A percentile compares a stretch with the other conserved stretches of the same genome.
These are phyloP conservation scores for Spathaspora girioi DNA, from an alignment of 805 yeast genomes.

Conservation along the genomic window DNA sequence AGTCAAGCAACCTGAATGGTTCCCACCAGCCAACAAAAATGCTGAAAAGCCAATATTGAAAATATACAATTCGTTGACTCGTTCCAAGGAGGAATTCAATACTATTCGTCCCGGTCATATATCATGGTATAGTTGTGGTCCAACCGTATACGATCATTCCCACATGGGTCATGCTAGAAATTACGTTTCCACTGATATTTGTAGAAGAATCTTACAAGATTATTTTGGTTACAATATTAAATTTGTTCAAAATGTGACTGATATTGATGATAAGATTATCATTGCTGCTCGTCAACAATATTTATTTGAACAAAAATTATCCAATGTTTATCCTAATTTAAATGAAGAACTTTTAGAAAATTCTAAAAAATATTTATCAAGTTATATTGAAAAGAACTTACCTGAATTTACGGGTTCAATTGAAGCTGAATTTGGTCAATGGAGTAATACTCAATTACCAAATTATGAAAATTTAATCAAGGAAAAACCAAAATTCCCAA, in stretches of 20 bases:
- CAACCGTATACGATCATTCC: conserved; percentile 92
- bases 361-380: conserved; percentile 41
- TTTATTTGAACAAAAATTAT: conserved; percentile 61
- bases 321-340: conserved; percentile 22
- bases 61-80: conserved; percentile 79
- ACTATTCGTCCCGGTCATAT: conserved; percentile 64
- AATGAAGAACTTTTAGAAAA: conserved; percentile 33
- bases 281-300: conserved; percentile 89
- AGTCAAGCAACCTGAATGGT: conserved; percentile 39
- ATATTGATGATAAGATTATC: conserved; percentile 95
- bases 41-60: conserved; percentile 40
- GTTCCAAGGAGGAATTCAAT: conserved; percentile 73
- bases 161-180: conserved; percentile 99
- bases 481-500: conserved; percentile 77
- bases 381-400: conserved; percentile 54
- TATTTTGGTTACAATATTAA: conserved; percentile 86
- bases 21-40: conserved; percentile 12
- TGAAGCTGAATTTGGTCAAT: conserved; percentile 40
- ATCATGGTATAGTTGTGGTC: conserved; percentile 97
- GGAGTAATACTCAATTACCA: conserved; percentile 40
- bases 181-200: conserved; percentile 90
- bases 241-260: conserved; percentile 97
- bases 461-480: conserved; percentile 49
- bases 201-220: conserved; percentile 82
- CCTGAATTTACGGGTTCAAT: conserved; percentile 33